Conservation (phyloP, 306 rosid species). For the Ziziphus jujuba region DNA sequence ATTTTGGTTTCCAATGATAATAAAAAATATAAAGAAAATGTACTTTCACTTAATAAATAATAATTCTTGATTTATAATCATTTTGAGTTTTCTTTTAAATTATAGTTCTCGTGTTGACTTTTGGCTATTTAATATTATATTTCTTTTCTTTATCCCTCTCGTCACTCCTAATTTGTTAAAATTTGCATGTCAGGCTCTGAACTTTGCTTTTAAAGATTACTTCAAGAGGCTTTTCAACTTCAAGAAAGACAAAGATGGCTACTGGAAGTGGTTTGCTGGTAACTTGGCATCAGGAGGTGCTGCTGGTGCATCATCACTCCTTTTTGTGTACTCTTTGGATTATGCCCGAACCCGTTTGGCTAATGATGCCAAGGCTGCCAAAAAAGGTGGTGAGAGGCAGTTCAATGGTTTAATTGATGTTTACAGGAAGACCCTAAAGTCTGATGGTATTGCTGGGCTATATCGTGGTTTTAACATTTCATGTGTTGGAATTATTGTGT, state of each 20-base stretch:
- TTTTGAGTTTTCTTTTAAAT: too few species aligned
- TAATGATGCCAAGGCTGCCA: slow-evolving; percentile 75
- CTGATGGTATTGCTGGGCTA: slow-evolving; percentile 88
- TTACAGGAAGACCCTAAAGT: slow-evolving; percentile 63
- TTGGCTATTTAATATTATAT: neutral
- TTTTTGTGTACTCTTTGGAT: slow-evolving; percentile 79
- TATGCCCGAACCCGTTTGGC: slow-evolving; percentile 86
- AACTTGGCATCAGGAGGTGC: slow-evolving; percentile 90
- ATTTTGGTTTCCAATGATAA: neutral
- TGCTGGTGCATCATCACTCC: slow-evolving; percentile 85
- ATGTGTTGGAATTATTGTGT: slow-evolving; percentile 79
- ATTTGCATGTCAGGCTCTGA: slow-evolving; percentile 59
- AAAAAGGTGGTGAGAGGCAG: slow-evolving; percentile 90
- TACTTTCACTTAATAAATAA: neutral
- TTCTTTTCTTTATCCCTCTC: neutral
- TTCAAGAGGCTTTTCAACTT: slow-evolving; percentile 88
- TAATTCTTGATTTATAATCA: too few species aligned
- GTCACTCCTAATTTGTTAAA: neutral
- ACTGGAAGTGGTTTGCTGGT: slow-evolving; percentile 97
- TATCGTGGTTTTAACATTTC: slow-evolving; percentile 87
- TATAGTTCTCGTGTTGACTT: neutral
- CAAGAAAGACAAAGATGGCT: slow-evolving; percentile 82
- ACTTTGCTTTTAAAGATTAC: slow-evolving; percentile 92
- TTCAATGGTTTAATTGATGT: slow-evolving; percentile 84
- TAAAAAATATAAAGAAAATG: neutral